Base-by-base conservation (phyloP, 345 rosid species). In the Euphorbia pulcherrima region DNA sequence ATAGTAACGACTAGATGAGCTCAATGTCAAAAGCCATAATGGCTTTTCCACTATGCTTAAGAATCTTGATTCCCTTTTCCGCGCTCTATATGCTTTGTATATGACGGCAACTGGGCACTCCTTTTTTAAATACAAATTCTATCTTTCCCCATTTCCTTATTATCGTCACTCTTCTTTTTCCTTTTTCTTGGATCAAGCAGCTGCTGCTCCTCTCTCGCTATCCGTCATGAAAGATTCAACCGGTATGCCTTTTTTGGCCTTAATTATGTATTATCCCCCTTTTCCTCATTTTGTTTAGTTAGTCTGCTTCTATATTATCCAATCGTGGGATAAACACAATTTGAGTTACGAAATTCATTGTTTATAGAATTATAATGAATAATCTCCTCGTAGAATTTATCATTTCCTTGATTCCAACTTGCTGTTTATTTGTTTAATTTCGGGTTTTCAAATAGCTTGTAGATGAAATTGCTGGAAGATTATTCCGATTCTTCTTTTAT, bases 31-130 rank as follows among this genome's bases (percentile, higher is more conserved):
- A 39, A 27, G 28, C 53, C 62, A 72, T 77, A 7, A 74, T 68
- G 52, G 68, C 60, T 55, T 67, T 74, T 68, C 76, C 76, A 72
- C 76, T 72, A 61, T 28, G 7, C 64, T 28, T 23, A 60, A 54
- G 30, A 65, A 46, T 64, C 53, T 77, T 46, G 57, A 47, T 69
- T 10, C 20, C 21, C 27, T 51, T 46, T 21, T 28, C 16, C 33
- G 18, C 50, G 12, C 35, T 24, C 26, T 40, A 18, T 62, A 62
- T 7, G 37, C 37, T 33, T 33, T 33, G 37, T 67, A 55, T 35
- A 44, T 51, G 41, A n/a, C 27, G 20, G 62, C 56, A 7, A 51
- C 28, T 21, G 29, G 67, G 62, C 8, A 37, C 57, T 21, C 8
- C 10, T 10, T 8, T 54, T 54, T 54, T 24, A 14, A 57, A 57